Base-by-base conservation (phyloP, 106 monocot species). In the Vanilla planifolia region DNA sequence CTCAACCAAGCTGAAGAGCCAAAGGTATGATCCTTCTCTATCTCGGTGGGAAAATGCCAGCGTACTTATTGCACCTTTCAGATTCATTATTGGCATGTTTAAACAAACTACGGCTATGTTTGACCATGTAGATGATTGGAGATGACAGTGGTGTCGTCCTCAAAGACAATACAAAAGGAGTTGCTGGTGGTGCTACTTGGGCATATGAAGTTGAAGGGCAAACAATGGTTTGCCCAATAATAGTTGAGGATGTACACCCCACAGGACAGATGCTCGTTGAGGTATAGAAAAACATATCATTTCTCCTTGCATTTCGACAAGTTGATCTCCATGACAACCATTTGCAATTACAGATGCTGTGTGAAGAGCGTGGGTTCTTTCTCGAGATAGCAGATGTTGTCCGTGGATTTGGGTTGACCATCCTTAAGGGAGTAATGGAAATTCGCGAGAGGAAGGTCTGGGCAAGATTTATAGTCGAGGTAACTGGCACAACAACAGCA, bases 251-350 rank as follows among this genome's bases (percentile, higher is more conserved):
- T 82, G 65, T 98, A 39, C 84, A 79, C 53, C 81, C 79, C 22
- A 90, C 85, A 64, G 81, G 87, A 13, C 96, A 91, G 34, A 79
- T 98, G 83, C 91, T 98, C 57, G 91, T 98, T 15, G 96, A 98
- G 87, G 96, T 91, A 15, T n/a, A n/a, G n/a, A n/a, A n/a, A n/a
- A n/a, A n/a, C n/a, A n/a, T n/a, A n/a, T n/a, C n/a, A n/a, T n/a
- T n/a, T n/a, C n/a, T n/a, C n/a, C n/a, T n/a, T n/a, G n/a, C n/a
- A n/a, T n/a, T n/a, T n/a, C n/a, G n/a, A n/a, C n/a, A n/a, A n/a
- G n/a, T n/a, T n/a, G n/a, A n/a, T n/a, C n/a, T n/a, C n/a, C n/a
- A n/a, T n/a, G n/a, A n/a, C n/a, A n/a, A n/a, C n/a, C n/a, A n/a
- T n/a, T n/a, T n/a, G n/a, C n/a, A n/a, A n/a, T 8, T 37, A 11